A percentile compares a stretch with the other conserved stretches of the same genome.
Conservation (phyloP, 495 filamentous ascomycete species). For the Xylaria flabelliformis region DNA sequence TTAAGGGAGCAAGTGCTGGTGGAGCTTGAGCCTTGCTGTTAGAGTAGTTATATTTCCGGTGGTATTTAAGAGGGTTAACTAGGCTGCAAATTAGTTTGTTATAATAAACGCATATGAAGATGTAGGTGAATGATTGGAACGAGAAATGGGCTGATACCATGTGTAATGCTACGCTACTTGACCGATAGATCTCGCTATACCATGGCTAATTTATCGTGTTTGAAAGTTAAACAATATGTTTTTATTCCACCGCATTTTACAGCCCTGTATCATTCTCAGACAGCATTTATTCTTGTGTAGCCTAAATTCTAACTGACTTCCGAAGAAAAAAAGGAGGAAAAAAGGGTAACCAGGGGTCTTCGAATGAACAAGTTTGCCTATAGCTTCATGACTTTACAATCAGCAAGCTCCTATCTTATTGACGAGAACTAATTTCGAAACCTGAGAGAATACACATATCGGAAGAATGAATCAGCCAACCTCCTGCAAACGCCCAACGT, state of each 20-base stretch:
- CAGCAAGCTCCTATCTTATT: constrained; percentile 6
- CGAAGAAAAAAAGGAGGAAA: background rate
- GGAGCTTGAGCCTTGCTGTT: constrained; percentile 20
- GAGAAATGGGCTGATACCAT: background rate
- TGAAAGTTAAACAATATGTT: background rate
- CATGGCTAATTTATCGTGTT: background rate
- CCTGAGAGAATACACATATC: constrained; percentile 11
- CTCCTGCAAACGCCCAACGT: background rate
- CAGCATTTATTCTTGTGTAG: background rate
- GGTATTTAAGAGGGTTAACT: background rate
- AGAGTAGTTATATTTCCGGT: background rate
- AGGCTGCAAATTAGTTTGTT: background rate
- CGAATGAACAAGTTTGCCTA: background rate
- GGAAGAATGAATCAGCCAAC: background rate
- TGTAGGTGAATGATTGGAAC: background rate
- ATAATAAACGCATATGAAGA: background rate
- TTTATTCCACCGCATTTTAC: background rate
- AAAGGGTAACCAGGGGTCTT: background rate
- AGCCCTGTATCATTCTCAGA: background rate
- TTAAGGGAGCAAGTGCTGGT: constrained; percentile 54
- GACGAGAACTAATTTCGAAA: background rate
- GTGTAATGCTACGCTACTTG: too few relatives aligned
- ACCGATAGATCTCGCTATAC: background rate
- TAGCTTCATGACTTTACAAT: constrained; percentile 2
- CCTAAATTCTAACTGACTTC: background rate